Percentiles rank a stretch among this genome's conserved stretches.
These are phyloP conservation scores for Suillus plorans DNA, from an alignment of 768 basidiomycete genomes.

Conservation along the genomic window DNA sequence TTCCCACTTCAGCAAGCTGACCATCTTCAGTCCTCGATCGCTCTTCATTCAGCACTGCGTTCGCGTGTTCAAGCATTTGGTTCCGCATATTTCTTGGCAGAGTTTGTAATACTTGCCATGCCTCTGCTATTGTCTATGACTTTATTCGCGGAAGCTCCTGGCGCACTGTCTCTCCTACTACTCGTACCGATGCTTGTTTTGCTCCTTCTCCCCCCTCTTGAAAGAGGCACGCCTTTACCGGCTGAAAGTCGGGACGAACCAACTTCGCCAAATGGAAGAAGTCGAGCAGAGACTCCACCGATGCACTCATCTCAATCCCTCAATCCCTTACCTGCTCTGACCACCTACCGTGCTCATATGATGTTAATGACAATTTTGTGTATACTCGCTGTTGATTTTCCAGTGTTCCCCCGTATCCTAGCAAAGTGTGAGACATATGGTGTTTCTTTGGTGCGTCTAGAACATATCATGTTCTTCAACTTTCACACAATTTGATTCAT, in stretches of 20 bases:
- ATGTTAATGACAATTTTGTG: slow-evolving; percentile 88
- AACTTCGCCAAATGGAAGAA: slow-evolving; percentile 5
- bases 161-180: slow-evolving; percentile 49
- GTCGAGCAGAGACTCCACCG: not conserved
- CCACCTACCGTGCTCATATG: slow-evolving; percentile 92
- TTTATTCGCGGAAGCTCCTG: slow-evolving; percentile 59
- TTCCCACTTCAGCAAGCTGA: slow-evolving; percentile 17
- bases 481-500: slow-evolving; percentile 2
- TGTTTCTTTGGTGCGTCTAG: slow-evolving; percentile 75
- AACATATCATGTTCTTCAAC: not conserved
- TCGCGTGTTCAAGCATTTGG: slow-evolving; percentile 45
- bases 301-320: slow-evolving; percentile 9
- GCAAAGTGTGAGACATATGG: slow-evolving; percentile 96
- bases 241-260: slow-evolving; percentile 26
- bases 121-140: slow-evolving; percentile 88
- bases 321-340: slow-evolving; percentile 69
- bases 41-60: slow-evolving; percentile 60
- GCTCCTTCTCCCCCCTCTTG: slow-evolving; percentile 41
- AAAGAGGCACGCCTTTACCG: slow-evolving; percentile 51
- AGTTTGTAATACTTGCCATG: slow-evolving; percentile 66
- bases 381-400: slow-evolving; percentile 96
- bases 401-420: slow-evolving; percentile 81
- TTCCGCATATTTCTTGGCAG: slow-evolving; percentile 40
- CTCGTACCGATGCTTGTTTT: slow-evolving; percentile 45
- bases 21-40: slow-evolving; percentile 60